Evolutionary conservation across 805 yeast species (phyloP).

Genomic region (Blastobotrys parvus): DNA sequence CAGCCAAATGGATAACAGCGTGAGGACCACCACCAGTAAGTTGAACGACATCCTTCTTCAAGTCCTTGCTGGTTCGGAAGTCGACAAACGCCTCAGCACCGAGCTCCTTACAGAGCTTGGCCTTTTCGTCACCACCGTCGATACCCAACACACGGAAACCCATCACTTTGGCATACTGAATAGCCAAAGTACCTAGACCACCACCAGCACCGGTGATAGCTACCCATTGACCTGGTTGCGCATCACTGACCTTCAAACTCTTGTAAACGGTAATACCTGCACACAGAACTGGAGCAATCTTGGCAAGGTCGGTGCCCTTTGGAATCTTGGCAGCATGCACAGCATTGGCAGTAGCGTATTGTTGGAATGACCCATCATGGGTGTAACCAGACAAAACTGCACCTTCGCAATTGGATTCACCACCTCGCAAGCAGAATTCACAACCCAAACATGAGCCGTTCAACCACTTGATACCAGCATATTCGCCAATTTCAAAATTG

Average conservation of each 20-base stretch:
- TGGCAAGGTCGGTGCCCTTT: slow-evolving; percentile 53
- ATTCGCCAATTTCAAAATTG: slow-evolving; percentile 70
- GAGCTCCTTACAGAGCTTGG: slow-evolving; percentile 34
- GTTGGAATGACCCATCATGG: slow-evolving; percentile 87
- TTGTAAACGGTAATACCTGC: slow-evolving; percentile 59
- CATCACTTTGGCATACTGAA: slow-evolving; percentile 53
- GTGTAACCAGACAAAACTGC: slow-evolving; percentile 80
- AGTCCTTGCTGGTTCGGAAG: slow-evolving; percentile 46
- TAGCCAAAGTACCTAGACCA: slow-evolving; percentile 52
- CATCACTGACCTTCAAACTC: slow-evolving; percentile 45
- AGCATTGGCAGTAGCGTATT: slow-evolving; percentile 83
- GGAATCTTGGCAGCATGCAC: slow-evolving; percentile 80
- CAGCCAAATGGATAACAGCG: slow-evolving; percentile 69
- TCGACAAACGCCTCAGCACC: slow-evolving; percentile 52
- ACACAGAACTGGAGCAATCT: slow-evolving; percentile 47
- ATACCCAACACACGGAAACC: slow-evolving; percentile 48
- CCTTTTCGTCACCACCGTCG: slow-evolving; percentile 50
- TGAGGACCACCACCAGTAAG: slow-evolving; percentile 70
- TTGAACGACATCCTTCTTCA: slow-evolving; percentile 45
- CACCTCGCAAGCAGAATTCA: slow-evolving; percentile 60
- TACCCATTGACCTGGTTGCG: slow-evolving; percentile 49
- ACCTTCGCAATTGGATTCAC: slow-evolving; percentile 62
- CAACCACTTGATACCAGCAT: slow-evolving; percentile 79
- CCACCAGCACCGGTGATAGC: slow-evolving; percentile 56
- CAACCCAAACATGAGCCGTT: slow-evolving; percentile 70